Evolutionary conservation across 306 rosid genomes (phyloP).

Genomic region (Canavalia gladiata): DNA sequence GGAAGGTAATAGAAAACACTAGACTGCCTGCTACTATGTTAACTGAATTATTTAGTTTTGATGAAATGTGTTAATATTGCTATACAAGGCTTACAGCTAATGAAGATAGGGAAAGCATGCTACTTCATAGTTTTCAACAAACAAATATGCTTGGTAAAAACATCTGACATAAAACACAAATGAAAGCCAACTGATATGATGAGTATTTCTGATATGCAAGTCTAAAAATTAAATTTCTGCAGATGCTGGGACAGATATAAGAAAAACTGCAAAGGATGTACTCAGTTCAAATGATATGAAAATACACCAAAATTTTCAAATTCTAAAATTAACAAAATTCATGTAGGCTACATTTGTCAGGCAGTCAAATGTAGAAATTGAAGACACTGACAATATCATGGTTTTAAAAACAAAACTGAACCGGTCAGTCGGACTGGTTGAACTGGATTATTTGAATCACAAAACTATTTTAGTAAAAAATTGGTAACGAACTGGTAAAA

Average conservation of each 20-base stretch:
- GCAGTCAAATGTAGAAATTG: constrained; percentile 14
- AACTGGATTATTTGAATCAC: too few relatives aligned
- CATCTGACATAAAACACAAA: constrained; percentile 19
- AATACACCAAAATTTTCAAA: not conserved
- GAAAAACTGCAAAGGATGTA: not conserved
- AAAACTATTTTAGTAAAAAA: too few relatives aligned
- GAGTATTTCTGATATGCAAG: constrained; percentile 3
- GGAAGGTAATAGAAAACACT: constrained; percentile 74
- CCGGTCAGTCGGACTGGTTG: too few relatives aligned
- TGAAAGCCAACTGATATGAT: not conserved
- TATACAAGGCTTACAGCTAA: constrained; percentile 17
- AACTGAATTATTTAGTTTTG: not conserved
- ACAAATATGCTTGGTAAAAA: constrained; percentile 17
- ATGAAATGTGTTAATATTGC: constrained; percentile 20
- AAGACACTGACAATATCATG: not conserved
- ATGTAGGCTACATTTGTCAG: not conserved
- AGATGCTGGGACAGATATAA: constrained; percentile 8
- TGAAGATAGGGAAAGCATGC: constrained; percentile 33
- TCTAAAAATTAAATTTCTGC: constrained; percentile 30
- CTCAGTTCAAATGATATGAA: constrained; percentile 13
- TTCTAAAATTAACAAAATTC: not conserved
- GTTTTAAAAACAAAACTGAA: too few relatives aligned
- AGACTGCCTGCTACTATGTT: constrained; percentile 16
- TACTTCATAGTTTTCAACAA: constrained; percentile 15
- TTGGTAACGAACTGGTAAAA: too few relatives aligned